Evolutionary conservation across 345 rosid species (phyloP).

Genomic region (Carallia brachiata): DNA sequence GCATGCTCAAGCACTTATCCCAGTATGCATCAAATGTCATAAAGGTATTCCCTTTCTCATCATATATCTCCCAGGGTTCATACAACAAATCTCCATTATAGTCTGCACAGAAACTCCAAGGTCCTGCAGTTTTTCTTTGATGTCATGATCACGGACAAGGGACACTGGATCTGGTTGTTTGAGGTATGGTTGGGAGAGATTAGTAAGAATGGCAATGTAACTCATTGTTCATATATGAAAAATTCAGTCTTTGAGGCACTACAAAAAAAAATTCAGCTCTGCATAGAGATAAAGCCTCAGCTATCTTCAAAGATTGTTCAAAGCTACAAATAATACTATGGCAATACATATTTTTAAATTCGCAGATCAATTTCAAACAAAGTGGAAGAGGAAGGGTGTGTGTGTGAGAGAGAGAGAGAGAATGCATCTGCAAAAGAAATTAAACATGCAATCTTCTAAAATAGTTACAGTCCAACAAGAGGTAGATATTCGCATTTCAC

Average conservation of each 20-base stretch:
- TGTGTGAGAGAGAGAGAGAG: not conserved
- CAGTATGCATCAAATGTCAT: conserved; percentile 65
- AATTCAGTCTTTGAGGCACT: too few species aligned
- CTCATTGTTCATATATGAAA: too few species aligned
- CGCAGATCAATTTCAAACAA: too few species aligned
- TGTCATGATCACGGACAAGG: conserved; percentile 72
- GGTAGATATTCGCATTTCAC: not conserved
- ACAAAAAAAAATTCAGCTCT: too few species aligned
- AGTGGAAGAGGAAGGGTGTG: not conserved
- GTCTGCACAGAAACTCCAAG: conserved; percentile 82
- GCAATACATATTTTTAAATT: too few species aligned
- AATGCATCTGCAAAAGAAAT: not conserved
- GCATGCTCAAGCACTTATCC: conserved; percentile 70
- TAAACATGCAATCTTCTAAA: not conserved
- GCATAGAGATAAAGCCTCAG: too few species aligned
- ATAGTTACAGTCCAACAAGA: not conserved
- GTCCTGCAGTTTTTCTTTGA: conserved; percentile 69
- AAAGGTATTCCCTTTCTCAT: conserved; percentile 66
- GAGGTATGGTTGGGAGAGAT: not conserved
- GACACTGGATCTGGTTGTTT: conserved; percentile 64
- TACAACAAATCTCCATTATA: conserved; percentile 82
- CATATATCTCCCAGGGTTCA: conserved; percentile 91
- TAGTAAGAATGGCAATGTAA: too few species aligned
- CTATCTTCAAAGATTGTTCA: too few species aligned
- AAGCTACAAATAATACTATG: too few species aligned